Conservation (phyloP, 441 rosid genomes). For the Pelargonium citronellum region DNA sequence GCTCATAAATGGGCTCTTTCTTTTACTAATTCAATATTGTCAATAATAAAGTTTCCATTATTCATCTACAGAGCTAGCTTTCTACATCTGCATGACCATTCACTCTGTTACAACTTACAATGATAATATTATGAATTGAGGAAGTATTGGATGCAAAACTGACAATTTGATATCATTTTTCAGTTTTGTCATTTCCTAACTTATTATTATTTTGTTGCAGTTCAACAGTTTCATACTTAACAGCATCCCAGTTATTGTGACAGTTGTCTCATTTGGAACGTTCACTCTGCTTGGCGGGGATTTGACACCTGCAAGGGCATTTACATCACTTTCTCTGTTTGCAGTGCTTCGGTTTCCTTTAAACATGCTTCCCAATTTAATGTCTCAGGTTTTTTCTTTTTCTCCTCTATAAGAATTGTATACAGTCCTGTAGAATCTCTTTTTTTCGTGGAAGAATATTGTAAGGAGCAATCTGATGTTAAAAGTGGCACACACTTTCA, state of each 20-base stretch:
- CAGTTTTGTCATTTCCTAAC: constrained; percentile 19
- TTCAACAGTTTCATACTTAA: constrained; percentile 72
- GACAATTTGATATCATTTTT: background rate
- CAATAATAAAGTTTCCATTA: background rate
- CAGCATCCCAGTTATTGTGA: constrained; percentile 87
- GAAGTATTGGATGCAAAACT: constrained; percentile 3
- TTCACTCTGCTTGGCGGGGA: constrained; percentile 97
- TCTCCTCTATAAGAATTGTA: background rate
- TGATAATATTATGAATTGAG: background rate
- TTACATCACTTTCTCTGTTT: constrained; percentile 90
- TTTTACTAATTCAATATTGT: too few relatives aligned
- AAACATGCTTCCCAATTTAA: constrained; percentile 88
- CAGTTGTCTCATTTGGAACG: constrained; percentile 87
- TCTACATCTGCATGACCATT: constrained; percentile 3
- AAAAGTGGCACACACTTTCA: background rate
- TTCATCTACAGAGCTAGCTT: background rate
- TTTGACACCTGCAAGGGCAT: constrained; percentile 98
- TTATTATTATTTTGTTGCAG: constrained; percentile 45
- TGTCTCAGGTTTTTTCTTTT: constrained; percentile 69
- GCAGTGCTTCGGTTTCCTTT: constrained; percentile 95
- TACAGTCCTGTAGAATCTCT: constrained; percentile 2
- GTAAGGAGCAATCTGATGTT: background rate
- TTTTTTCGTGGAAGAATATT: background rate
- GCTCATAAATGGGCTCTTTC: too few relatives aligned
- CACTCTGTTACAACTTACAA: background rate